Evolutionary conservation across 306 rosid species (phyloP).

Genomic region (Medicago arabica): DNA sequence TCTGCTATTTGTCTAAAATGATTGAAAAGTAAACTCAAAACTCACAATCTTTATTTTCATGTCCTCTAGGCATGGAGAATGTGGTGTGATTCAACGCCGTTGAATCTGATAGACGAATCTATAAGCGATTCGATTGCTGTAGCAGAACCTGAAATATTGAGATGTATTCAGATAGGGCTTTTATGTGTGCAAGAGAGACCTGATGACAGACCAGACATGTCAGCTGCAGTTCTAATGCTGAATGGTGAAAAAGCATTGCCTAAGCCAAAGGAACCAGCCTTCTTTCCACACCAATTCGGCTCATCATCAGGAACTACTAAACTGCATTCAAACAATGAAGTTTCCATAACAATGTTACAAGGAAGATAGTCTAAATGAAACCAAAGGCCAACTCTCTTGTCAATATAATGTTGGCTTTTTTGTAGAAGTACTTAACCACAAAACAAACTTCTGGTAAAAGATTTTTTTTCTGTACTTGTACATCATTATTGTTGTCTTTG

Average conservation of each 20-base stretch:
- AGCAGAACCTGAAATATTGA: constrained; percentile 28
- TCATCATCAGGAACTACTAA: constrained; percentile 36
- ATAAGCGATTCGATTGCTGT: background rate
- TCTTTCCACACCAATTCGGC: constrained; percentile 42
- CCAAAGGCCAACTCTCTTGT: background rate
- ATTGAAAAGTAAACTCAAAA: constrained; percentile 9
- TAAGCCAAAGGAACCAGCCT: constrained; percentile 44
- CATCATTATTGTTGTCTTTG: background rate
- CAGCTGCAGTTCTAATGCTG: constrained; percentile 44
- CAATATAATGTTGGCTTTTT: background rate
- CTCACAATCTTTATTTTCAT: constrained; percentile 18
- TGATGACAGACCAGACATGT: constrained; percentile 51
- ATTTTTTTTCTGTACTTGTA: background rate
- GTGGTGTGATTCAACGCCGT: constrained; percentile 44
- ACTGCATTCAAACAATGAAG: constrained; percentile 34
- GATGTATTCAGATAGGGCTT: constrained; percentile 46
- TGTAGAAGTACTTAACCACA: background rate
- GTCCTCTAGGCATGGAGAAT: constrained; percentile 45
- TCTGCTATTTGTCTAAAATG: background rate
- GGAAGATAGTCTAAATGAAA: constrained; percentile 39
- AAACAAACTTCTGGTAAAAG: background rate
- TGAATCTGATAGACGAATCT: constrained; percentile 45
- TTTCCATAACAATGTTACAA: constrained; percentile 38
- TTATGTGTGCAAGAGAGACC: constrained; percentile 54
- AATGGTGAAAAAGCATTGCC: constrained; percentile 51